Evolutionary conservation across 106 monocot species (phyloP), one percentile per base, ranked within the genome.

Genomic region (Acorus calamus): DNA sequence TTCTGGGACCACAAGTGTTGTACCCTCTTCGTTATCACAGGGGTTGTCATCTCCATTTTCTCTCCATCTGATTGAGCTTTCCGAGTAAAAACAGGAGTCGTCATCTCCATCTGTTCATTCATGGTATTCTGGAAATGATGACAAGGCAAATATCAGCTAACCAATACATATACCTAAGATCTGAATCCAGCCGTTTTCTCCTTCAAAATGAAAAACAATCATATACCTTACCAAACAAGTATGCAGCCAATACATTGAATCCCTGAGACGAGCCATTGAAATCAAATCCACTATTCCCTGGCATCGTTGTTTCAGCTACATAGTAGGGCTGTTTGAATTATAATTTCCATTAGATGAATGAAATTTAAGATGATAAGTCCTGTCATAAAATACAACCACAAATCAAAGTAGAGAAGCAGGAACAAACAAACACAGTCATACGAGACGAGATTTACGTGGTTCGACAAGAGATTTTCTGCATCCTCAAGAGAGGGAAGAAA

Each of bases 11-110:
- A 28, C 28, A 28, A 28, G 28, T 28, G 28, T 1, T 28, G 28
- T 69, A 75, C 88, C 71, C 64, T 55, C 70, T 76, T 78, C 7
- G 89, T 86, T 59, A 89, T 83, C 4, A 89, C 89, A 51, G 89
- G 86, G 7, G 83, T 86, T 49, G 83, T 93, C 93, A 93, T 93
- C 44, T 88, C 86, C 86, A 89, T 93, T 72, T 78, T 85, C 78
- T 83, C 85, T 11, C 88, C 83, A 52, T 64, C 57, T 10, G 84
- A 73, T 47, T 66, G 68, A 56, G 62, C 81, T 50, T 80, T 92
- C 47, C 62, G 53, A 4, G 86, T 89, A 50, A 76, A 76, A 66
- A 93, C 93, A 60, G 88, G 88, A 47, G 88, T 83, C 44, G 93
- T 93, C 93, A 93, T 93, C 67, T 88, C 78, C 93, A 93, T 93